These are phyloP conservation scores for Geopyxis carbonaria DNA, from an alignment of 495 filamentous ascomycete species.

Conservation along the genomic window DNA sequence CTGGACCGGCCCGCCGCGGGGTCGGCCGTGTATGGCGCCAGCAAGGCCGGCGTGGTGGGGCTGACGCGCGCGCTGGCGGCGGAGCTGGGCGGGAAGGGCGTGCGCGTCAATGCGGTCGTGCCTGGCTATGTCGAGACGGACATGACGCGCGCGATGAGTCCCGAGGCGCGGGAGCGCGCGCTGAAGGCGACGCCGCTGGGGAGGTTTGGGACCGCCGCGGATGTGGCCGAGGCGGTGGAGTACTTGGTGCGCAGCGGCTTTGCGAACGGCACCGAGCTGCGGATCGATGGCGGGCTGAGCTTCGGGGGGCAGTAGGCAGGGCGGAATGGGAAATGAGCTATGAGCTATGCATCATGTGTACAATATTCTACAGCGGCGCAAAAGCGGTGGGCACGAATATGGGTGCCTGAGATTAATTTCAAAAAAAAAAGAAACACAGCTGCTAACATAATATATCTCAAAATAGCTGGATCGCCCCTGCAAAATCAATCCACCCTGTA, in stretches of 20 bases:
- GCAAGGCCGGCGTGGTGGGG: slow-evolving; percentile 61
- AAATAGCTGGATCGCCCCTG: no score
- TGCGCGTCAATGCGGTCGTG: slow-evolving; percentile 65
- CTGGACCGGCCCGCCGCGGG: slow-evolving; percentile 27
- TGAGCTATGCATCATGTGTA: no score
- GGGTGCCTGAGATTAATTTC: no score
- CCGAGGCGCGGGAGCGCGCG: slow-evolving; percentile 3
- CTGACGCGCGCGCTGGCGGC: slow-evolving; percentile 52
- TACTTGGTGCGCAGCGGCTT: slow-evolving; percentile 67
- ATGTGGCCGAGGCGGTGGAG: slow-evolving; percentile 64
- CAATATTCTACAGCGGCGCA: no score
- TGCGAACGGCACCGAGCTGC: slow-evolving; percentile 69
- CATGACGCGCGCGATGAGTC: slow-evolving; percentile 45
- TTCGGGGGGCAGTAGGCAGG: no score
- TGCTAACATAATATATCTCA: no score
- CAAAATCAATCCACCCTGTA: no score
- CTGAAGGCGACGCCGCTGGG: slow-evolving; percentile 42
- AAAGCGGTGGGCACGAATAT: no score
- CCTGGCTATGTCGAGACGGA: slow-evolving; percentile 68
- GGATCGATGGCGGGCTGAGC: slow-evolving; percentile 57
- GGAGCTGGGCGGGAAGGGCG: slow-evolving; percentile 39
- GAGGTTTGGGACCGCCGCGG: slow-evolving; percentile 49
- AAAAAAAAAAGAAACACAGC: no score
- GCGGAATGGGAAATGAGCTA: no score
- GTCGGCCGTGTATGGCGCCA: slow-evolving; percentile 55